Percentiles rank a stretch among this genome's conserved stretches.
phyloP scores from a whole-genome alignment of 2,329 filamentous ascomycete species.

The Colletotrichum cuscutae region DNA sequence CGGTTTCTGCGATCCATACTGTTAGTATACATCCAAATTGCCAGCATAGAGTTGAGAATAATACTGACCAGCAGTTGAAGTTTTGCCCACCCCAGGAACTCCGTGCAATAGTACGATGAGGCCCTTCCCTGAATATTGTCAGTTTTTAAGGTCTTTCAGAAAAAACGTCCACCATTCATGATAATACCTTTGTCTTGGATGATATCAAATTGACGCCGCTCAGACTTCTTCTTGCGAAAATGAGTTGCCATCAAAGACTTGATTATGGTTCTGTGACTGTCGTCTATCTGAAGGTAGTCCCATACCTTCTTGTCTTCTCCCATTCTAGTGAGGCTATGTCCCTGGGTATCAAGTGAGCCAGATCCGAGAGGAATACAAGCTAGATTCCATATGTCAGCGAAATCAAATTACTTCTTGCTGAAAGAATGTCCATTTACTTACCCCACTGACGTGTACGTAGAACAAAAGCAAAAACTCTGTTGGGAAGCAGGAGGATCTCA shows the following conservation, averaged over 20 bases:
- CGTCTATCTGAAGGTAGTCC: background rate
- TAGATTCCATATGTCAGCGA: background rate
- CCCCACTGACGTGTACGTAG: constrained; percentile 10
- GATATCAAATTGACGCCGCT: constrained; percentile 49
- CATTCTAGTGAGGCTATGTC: background rate
- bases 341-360: background rate
- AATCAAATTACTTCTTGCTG: background rate
- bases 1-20: background rate
- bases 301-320: background rate
- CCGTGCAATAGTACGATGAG: constrained; percentile 58
- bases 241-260: constrained; percentile 40
- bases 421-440: background rate
- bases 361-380: background rate
- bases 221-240: constrained; percentile 51
- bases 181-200: constrained; percentile 54
- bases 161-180: accelerated
- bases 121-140: constrained; percentile 39
- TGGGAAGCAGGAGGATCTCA: background rate
- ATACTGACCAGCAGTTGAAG: constrained; percentile 49
- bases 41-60: background rate
- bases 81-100: constrained; percentile 60
- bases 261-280: constrained; percentile 3
- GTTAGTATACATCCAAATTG: background rate
- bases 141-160: background rate
- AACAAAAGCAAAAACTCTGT: background rate